These are phyloP conservation scores for Fragaria iinumae DNA, from an alignment of 306 rosid species.

Conservation along the genomic window DNA sequence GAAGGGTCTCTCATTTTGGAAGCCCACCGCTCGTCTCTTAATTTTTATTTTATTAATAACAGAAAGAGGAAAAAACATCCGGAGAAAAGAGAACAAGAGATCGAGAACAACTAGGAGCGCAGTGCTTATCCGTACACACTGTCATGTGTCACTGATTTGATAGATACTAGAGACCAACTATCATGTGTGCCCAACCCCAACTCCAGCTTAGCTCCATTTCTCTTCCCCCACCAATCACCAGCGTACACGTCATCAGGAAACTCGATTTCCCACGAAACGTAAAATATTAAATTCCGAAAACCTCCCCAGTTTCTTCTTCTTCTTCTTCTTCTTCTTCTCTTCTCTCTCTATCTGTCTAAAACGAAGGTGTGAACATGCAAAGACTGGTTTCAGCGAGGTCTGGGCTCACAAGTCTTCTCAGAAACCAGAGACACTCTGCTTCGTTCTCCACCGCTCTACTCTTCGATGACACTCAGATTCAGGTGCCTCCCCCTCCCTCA, in stretches of 20 bases:
- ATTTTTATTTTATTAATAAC: no score
- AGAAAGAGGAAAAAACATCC: no score
- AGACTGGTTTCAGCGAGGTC: conserved; percentile 48
- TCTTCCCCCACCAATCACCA: background rate
- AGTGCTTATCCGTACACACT: no score
- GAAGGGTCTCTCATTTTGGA: no score
- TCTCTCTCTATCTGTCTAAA: background rate
- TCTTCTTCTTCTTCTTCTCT: no score
- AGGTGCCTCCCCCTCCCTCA: conserved; percentile 41
- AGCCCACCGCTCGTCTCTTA: no score
- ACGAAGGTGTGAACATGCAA: conserved; percentile 42
- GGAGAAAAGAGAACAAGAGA: no score
- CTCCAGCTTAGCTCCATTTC: no score
- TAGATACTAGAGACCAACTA: no score
- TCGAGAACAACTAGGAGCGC: no score
- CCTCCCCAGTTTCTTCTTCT: background rate
- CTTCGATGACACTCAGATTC: conserved; percentile 88
- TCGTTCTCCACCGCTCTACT: conserved; percentile 73
- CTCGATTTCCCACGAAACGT: background rate
- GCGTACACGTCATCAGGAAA: background rate
- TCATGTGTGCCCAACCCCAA: no score
- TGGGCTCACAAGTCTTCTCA: conserved; percentile 32
- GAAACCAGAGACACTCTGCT: conserved; percentile 36
- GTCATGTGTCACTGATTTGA: no score
- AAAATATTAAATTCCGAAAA: background rate